phyloP scores from a whole-genome alignment of 192 early-diverging fungal genomes.

The Pecoramyces ruminantium region DNA sequence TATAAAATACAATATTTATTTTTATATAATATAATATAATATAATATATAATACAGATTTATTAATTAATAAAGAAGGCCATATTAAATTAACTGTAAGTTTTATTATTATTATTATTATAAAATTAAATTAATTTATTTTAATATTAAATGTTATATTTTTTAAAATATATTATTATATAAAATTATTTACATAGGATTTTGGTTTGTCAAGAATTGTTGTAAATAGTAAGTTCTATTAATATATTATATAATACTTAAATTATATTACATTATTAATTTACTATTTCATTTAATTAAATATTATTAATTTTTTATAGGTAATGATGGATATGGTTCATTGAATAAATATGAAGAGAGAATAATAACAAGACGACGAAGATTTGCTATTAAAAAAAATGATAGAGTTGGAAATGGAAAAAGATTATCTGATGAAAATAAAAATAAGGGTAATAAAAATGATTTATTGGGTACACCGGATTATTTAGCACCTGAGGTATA shows the following conservation, averaged over 20 bases:
- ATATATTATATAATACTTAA: too few relatives aligned
- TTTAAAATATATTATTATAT: too few relatives aligned
- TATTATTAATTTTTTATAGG: too few relatives aligned
- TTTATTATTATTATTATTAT: background rate
- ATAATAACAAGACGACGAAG: background rate
- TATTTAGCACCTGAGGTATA: conserved; percentile 90
- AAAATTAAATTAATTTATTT: too few relatives aligned
- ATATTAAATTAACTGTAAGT: conserved; percentile 66
- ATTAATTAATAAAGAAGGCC: conserved; percentile 68
- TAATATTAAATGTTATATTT: too few relatives aligned
- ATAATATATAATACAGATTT: conserved; percentile 33
- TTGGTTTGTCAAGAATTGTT: conserved; percentile 76
- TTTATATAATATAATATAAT: background rate
- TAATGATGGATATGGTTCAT: background rate
- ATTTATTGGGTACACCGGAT: conserved; percentile 68
- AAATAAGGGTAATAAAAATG: conserved; percentile 6
- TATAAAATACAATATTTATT: background rate
- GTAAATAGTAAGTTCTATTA: too few relatives aligned
- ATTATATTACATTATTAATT: too few relatives aligned
- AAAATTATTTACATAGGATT: conserved; percentile 58
- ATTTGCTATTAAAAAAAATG: conserved; percentile 19
- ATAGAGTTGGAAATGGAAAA: background rate
- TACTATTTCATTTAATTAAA: too few relatives aligned
- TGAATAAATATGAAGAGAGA: background rate
- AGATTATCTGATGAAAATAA: conserved; percentile 1